These are phyloP conservation scores for Botryotinia globosa DNA, from an alignment of 2,329 filamentous ascomycete genomes.

Conservation along the genomic window DNA sequence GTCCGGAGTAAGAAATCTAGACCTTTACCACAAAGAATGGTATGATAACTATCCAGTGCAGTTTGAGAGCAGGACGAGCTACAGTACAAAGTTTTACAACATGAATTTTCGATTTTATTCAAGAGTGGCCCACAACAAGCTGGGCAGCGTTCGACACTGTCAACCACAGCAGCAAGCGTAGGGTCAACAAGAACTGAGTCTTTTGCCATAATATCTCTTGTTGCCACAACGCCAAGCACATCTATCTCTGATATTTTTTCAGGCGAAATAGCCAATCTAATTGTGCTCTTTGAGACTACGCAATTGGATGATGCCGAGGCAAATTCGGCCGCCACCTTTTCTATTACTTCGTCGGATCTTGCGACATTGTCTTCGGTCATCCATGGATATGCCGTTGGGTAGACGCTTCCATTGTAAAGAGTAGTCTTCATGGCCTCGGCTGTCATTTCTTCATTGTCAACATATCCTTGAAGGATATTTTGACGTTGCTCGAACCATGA, in stretches of 20 bases:
- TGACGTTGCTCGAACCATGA: constrained; percentile 30
- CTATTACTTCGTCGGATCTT: constrained; percentile 27
- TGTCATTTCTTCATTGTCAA: constrained; percentile 28
- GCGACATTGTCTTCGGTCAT: constrained; percentile 29
- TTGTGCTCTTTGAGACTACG: constrained; percentile 29
- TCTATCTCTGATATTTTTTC: constrained; percentile 27
- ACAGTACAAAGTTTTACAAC: constrained; percentile 35
- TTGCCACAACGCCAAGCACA: constrained; percentile 31
- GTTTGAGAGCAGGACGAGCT: constrained; percentile 31
- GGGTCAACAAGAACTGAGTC: constrained; percentile 29
- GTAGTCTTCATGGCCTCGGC: constrained; percentile 21
- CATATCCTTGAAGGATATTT: constrained; percentile 24
- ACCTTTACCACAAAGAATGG: constrained; percentile 35
- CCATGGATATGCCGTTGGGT: constrained; percentile 32
- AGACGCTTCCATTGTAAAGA: constrained; percentile 31
- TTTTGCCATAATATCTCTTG: constrained; percentile 25
- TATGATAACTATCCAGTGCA: constrained; percentile 35
- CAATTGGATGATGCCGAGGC: constrained; percentile 28
- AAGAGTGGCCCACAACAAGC: constrained; percentile 33
- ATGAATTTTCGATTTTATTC: constrained; percentile 25
- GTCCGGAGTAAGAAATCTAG: constrained; percentile 33
- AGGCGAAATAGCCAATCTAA: constrained; percentile 20
- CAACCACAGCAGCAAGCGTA: constrained; percentile 27
- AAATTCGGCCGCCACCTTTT: constrained; percentile 30
- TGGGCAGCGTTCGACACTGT: constrained; percentile 24